Percentiles rank a stretch among this genome's conserved stretches.
Evolutionary conservation across 441 rosid species (phyloP).

Genomic region (Jatropha podagrica): DNA sequence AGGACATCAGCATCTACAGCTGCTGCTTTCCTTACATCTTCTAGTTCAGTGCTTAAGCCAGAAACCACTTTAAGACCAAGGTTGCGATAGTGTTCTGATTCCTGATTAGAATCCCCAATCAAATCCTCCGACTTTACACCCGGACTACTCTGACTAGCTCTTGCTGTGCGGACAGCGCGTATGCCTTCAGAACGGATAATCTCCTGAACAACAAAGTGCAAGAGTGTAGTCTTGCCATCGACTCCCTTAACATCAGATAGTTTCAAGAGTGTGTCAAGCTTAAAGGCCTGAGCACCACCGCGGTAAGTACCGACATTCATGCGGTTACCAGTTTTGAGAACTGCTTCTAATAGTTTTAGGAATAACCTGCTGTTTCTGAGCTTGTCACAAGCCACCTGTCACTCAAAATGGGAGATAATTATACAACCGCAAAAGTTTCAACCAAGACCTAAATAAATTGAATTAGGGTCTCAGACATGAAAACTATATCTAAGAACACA

Average conservation of each 20-base stretch:
- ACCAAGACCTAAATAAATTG: neutral
- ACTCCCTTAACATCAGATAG: constrained; percentile 88
- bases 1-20: constrained; percentile 68
- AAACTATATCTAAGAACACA: neutral
- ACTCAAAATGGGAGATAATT: constrained; percentile 13
- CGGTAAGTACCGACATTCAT: constrained; percentile 98
- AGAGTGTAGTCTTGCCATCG: constrained; percentile 95
- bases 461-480: neutral
- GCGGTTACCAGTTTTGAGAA: constrained; percentile 95
- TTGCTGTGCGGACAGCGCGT: constrained; percentile 66
- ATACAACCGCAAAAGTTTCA: neutral
- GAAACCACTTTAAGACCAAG: constrained; percentile 89
- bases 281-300: constrained; percentile 95
- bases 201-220: constrained; percentile 93
- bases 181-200: constrained; percentile 87
- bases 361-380: constrained; percentile 80
- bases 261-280: constrained; percentile 93
- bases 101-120: constrained; percentile 40
- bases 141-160: constrained; percentile 59
- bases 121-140: constrained; percentile 56
- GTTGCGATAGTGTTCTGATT: constrained; percentile 52
- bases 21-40: constrained; percentile 78
- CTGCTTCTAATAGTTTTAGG: constrained; percentile 92
- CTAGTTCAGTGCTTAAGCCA: constrained; percentile 67
- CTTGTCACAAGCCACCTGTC: constrained; percentile 78